Base-by-base conservation (phyloP, 2,329 filamentous ascomycete genomes). In the Aspergillus sp. region DNA sequence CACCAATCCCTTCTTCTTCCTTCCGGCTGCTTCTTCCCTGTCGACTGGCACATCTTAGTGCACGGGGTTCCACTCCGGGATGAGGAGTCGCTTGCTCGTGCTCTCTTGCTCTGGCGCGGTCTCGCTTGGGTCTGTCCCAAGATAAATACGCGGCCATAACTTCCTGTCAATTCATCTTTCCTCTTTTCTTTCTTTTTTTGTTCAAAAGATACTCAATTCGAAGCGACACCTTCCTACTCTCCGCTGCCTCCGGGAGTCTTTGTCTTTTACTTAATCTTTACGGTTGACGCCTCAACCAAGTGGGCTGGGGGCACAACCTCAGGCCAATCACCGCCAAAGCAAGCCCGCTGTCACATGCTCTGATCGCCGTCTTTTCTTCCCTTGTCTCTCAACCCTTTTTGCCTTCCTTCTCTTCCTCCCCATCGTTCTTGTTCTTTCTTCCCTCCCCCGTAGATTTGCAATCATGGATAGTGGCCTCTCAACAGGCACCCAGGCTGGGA, bases 391-490 rank as follows among this genome's bases (percentile, higher is more conserved):
- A 56, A 68, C 68, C 62, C 62, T 63, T 42, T 42, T 36, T 29
- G 26, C 26, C 26, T 29, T 29, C n/a, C n/a, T 42, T 42, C 26
- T 29, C 26, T 29, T 29, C 24, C 32, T 22, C 49, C 45, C 22
- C 18, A 47, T 16, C 45, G 16, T n/a, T 42, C 14, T 42, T n/a
- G 36, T 7, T 36, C 36, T n/a, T 42, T 12, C 22, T 47, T 20
- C 20, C 20, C 22, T 20, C 20, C 16, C 45, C 16, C 45, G 45
- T 47, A 47, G 52, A 55, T 26, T 36, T 58, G 24, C 63, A 58
- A 70, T 60, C 56, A 77, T 78, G 76, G 73, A 76, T 67, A 70
- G 71, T 63, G 71, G 70, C 69, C 71, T 70, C 65, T 71, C 73
- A 70, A 74, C 75, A 69, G 71, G 73, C 64, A 63, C 71, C 62